These are phyloP conservation scores for Niveomyces coronatus DNA, from an alignment of 2,329 filamentous ascomycete species.

Conservation along the genomic window DNA sequence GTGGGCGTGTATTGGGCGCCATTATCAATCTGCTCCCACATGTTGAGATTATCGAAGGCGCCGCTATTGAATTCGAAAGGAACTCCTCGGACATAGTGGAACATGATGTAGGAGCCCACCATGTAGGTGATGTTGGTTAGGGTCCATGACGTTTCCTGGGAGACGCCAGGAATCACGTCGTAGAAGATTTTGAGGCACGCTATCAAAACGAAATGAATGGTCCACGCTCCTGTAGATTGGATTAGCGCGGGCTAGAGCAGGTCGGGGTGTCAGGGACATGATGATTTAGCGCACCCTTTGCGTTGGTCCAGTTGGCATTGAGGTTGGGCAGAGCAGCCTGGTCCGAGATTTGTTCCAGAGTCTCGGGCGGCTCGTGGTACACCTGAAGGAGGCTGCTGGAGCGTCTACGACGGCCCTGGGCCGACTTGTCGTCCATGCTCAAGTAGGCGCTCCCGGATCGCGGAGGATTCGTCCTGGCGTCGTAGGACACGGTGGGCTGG, in stretches of 20 bases:
- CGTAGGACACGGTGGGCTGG: slow-evolving; percentile 84
- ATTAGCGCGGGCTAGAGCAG: slow-evolving; percentile 1
- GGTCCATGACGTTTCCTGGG: slow-evolving; percentile 97
- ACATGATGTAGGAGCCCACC: slow-evolving; percentile 98
- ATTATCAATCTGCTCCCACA: slow-evolving; percentile 99
- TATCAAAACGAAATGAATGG: slow-evolving; percentile 92
- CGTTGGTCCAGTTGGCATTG: slow-evolving; percentile 98
- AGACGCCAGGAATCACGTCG: slow-evolving; percentile 91
- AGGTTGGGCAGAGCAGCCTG: slow-evolving; percentile 90
- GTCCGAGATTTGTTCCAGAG: slow-evolving; percentile 94
- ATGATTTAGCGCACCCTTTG: slow-evolving; percentile 74
- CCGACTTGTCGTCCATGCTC: slow-evolving; percentile 50
- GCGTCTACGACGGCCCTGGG: slow-evolving; percentile 71
- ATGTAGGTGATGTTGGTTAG: slow-evolving; percentile 98
- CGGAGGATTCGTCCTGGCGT: slow-evolving; percentile 64
- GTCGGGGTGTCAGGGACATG: slow-evolving; percentile 1
- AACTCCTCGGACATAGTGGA: slow-evolving; percentile 95
- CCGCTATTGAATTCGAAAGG: slow-evolving; percentile 98
- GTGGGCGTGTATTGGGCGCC: slow-evolving; percentile 97
- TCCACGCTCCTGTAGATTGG: slow-evolving; percentile 70
- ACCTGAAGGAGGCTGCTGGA: slow-evolving; percentile 89
- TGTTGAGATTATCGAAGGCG: slow-evolving; percentile 98
- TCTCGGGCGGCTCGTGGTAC: slow-evolving; percentile 94
- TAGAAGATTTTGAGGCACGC: slow-evolving; percentile 88
- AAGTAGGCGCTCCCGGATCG: slow-evolving; percentile 48